Percentiles rank a stretch among this genome's conserved stretches.
phyloP scores from a whole-genome alignment of 2,329 filamentous ascomycete genomes.

The Diaporthe longicolla region DNA sequence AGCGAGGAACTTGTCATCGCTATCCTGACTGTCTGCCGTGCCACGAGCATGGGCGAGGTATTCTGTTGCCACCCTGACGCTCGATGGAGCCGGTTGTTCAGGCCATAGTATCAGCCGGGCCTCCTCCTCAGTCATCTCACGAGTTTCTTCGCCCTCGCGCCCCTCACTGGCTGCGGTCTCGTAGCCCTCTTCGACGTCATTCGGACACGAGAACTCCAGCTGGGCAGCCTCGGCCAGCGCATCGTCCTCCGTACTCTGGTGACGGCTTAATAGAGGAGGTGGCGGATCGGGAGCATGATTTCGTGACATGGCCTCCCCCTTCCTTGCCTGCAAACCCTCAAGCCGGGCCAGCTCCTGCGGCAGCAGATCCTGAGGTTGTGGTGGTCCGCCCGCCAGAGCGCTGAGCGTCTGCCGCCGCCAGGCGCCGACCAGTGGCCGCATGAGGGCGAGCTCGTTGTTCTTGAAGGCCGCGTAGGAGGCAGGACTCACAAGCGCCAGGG shows the following conservation, averaged over 20 bases:
- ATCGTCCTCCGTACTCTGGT: constrained; percentile 4
- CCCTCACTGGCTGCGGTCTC: not conserved
- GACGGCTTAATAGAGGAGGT: not conserved
- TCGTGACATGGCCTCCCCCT: not conserved
- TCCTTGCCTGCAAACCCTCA: not conserved
- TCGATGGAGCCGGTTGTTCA: constrained; percentile 42
- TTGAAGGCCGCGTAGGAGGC: constrained; percentile 62
- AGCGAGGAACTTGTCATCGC: constrained; percentile 37
- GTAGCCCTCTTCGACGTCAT: not conserved
- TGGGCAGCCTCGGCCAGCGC: constrained; percentile 27
- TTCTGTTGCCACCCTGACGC: not conserved
- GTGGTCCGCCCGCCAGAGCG: constrained; percentile 12
- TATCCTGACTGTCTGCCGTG: not conserved
- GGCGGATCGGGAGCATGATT: not conserved
- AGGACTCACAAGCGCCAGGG: constrained; percentile 58
- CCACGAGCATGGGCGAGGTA: not conserved
- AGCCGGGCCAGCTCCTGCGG: constrained; percentile 7
- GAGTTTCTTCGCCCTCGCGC: constrained; percentile 22
- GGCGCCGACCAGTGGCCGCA: constrained; percentile 48
- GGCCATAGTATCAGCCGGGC: constrained; percentile 58
- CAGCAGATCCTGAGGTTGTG: constrained; percentile 38
- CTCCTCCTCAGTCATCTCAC: constrained; percentile 57
- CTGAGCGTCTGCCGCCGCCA: constrained; percentile 38
- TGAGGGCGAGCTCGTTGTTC: constrained; percentile 57
- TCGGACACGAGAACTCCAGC: not conserved